Conservation (phyloP, 495 filamentous ascomycete species). For the Apodospora peruviana region DNA sequence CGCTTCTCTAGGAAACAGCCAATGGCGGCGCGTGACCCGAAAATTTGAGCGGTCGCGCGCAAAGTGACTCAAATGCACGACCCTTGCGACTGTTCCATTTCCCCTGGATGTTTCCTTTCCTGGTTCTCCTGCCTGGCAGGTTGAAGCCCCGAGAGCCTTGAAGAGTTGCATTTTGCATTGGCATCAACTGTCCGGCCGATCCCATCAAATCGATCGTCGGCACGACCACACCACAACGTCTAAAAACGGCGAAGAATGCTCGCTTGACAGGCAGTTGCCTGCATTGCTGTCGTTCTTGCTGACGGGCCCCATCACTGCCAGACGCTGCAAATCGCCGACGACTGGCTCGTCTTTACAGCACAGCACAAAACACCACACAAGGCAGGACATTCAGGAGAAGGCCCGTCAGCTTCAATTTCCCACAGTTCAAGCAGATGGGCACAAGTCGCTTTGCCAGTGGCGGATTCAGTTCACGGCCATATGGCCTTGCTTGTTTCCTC, state of each 20-base stretch:
- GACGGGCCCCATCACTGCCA: background rate
- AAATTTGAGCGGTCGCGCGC: slow-evolving; percentile 15
- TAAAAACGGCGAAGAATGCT: background rate
- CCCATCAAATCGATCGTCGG: background rate
- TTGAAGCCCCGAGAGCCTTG: background rate
- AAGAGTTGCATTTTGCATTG: background rate
- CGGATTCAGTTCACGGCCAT: background rate
- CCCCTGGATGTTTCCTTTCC: background rate
- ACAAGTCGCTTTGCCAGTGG: background rate
- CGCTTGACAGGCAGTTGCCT: background rate
- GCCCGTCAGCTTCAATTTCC: background rate
- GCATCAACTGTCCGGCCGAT: no score
- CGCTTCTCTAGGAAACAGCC: slow-evolving; percentile 10
- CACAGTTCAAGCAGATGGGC: background rate
- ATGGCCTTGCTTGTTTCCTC: background rate
- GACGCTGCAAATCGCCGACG: background rate
- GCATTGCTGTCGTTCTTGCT: background rate
- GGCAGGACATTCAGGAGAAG: background rate
- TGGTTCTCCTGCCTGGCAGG: background rate
- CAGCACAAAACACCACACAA: background rate
- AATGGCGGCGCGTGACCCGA: slow-evolving; percentile 12
- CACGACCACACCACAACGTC: background rate
- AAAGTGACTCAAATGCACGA: slow-evolving; percentile 17
- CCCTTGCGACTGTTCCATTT: slow-evolving; percentile 10
- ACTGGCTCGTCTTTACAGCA: background rate